These are phyloP conservation scores for Colletotrichum spaethianum DNA, from an alignment of 2,329 filamentous ascomycete genomes.

Conservation along the genomic window DNA sequence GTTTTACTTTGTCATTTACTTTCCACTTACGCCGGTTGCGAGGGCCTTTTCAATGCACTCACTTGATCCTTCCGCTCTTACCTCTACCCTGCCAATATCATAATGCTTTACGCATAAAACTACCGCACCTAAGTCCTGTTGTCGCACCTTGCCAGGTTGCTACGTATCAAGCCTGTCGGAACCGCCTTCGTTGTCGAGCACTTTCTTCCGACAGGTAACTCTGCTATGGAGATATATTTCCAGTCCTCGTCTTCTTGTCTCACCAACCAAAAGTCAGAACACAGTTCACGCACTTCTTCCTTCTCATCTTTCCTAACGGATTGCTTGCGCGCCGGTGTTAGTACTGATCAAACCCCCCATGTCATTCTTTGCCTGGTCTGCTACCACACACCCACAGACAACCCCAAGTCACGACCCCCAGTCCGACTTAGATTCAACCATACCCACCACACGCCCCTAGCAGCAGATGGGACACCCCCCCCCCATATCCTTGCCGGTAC, in stretches of 20 bases:
- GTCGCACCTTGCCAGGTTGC: conserved; percentile 8
- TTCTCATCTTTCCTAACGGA: not conserved
- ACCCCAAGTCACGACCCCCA: conserved; percentile 33
- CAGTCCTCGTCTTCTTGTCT: not conserved
- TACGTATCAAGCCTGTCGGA: conserved; percentile 24
- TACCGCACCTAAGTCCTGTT: conserved; percentile 12
- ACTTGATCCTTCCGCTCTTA: not conserved
- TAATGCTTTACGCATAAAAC: conserved; percentile 33
- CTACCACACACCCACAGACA: conserved; percentile 26
- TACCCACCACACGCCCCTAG: conserved; percentile 40
- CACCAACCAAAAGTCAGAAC: conserved; percentile 1
- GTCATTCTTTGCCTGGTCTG: conserved; percentile 33
- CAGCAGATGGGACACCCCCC: conserved; percentile 28
- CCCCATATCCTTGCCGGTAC: conserved; percentile 41
- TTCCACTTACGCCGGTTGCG: conserved; percentile 17
- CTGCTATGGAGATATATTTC: not conserved
- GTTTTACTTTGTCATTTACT: not conserved
- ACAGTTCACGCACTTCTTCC: not conserved
- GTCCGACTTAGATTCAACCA: conserved; percentile 39
- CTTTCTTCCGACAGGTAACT: conserved; percentile 8
- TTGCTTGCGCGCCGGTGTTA: conserved; percentile 3
- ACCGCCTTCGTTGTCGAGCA: conserved; percentile 12
- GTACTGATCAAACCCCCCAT: conserved; percentile 24
- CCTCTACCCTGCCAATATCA: conserved; percentile 37
- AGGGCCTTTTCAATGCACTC: not conserved